Conservation (phyloP, 2,329 filamentous ascomycete genomes). For the Fusarium redolens region DNA sequence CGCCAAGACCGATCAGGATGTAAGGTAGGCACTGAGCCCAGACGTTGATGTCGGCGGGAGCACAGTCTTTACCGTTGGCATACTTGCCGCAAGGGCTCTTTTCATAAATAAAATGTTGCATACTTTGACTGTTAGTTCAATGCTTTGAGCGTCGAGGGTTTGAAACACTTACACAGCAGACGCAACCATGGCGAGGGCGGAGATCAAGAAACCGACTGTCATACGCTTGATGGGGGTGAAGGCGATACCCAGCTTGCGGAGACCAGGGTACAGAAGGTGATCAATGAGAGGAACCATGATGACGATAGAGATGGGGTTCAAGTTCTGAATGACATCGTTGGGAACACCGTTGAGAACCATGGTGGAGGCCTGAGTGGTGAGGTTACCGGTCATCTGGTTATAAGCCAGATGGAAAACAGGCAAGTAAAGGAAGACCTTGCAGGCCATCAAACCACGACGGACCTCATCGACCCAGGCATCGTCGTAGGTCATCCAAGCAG, state of each 20-base stretch:
- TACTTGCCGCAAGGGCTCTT: slow-evolving; percentile 68
- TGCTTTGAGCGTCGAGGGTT: too few relatives aligned
- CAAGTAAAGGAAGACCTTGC: slow-evolving; percentile 77
- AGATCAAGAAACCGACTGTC: slow-evolving; percentile 74
- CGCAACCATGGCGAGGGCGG: slow-evolving; percentile 69
- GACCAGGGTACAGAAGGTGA: slow-evolving; percentile 73
- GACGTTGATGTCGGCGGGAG: slow-evolving; percentile 72
- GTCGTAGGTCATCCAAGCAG: slow-evolving; percentile 83
- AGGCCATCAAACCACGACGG: slow-evolving; percentile 74
- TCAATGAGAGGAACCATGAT: slow-evolving; percentile 81
- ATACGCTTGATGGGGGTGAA: slow-evolving; percentile 85
- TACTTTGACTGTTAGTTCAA: slow-evolving; percentile 23
- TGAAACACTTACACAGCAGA: slow-evolving; percentile 55
- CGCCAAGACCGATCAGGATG: slow-evolving; percentile 62
- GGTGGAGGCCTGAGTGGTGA: slow-evolving; percentile 72
- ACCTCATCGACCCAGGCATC: slow-evolving; percentile 87
- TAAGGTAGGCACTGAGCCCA: slow-evolving; percentile 67
- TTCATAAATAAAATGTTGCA: slow-evolving; percentile 73
- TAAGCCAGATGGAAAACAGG: slow-evolving; percentile 72
- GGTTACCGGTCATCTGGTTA: slow-evolving; percentile 70
- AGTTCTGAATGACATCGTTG: slow-evolving; percentile 81
- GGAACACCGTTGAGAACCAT: slow-evolving; percentile 77
- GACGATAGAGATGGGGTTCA: slow-evolving; percentile 80
- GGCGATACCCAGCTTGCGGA: slow-evolving; percentile 71
- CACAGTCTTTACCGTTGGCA: slow-evolving; percentile 60